Base-by-base conservation (phyloP, 345 rosid genomes). In the Gynandropsis gynandra region DNA sequence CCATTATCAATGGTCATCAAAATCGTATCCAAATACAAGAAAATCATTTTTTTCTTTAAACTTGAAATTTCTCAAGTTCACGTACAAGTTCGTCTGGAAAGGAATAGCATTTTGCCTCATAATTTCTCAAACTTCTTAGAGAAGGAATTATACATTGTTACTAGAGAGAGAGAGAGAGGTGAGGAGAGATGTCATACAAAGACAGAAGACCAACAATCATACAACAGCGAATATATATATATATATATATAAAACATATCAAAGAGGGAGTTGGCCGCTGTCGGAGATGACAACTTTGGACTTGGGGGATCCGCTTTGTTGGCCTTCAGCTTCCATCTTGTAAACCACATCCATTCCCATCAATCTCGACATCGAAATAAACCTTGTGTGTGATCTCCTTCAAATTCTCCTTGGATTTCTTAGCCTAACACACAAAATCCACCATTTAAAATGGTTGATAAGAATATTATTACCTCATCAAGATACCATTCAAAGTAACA, bases 301-400 rank as follows among this genome's bases (percentile, higher is more conserved):
- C 74, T 83, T 92, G 0, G 97, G 97, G 35, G 88, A 76, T 62
- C 97, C 97, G 19, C 70, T 72, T 50, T 92, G 99, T 33, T 5
- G 66, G 12, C 99, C 99, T 72, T 92, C 87, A 9, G 97, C 99
- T 77, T 92, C 99, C 14, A 92, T 33, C 69, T 88, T 87, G 88
- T 85, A 85, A 16, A 87, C 82, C 4, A 88, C 90, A 19, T 92
- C 97, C 99, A 92, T 83, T 88, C 50, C 99, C 99, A 44, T 61
- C 94, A 48, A 85, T 80, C 73, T 88, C 97, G 9, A 88, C 83
- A 61, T 93, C 99, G 10, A 93, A 93, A 68, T 58, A 93, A 40
- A 93, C 99, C 70, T 93, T 83, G 71, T 81, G 77, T 2, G 99
- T 93, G 50, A 83, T 72, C 70, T 85, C 89, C 71, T 85, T 82